Base-by-base conservation (phyloP, 371 early-diverging fungal species). In the Mucor lusitanicus region DNA sequence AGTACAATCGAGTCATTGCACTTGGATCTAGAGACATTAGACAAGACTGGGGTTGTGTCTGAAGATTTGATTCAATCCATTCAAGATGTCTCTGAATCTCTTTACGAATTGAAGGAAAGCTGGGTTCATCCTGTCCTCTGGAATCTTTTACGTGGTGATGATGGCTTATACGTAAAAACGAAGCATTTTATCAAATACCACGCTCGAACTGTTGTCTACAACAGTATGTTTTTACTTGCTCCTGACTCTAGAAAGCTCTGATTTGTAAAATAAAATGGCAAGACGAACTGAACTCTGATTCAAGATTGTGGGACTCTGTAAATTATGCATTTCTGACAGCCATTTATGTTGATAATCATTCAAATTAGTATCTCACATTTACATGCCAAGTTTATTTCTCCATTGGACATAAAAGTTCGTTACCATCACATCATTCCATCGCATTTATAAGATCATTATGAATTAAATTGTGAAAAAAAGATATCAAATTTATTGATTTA, bases 101-200 rank as follows among this genome's bases (percentile, higher is more conserved):
- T 79, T 2, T 32, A 15, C 2, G 53, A 60, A 37, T 39, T 79
- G 27, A 42, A 68, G 5, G 40, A 70, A 56, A 53, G 55, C 1
- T 61, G 64, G 53, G 53, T 81, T 12, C 79, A 81, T 60, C 82
- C 82, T 40, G 46, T 77, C 21, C 44, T 81, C n/a, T 76, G 72
- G 73, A 40, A 67, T 35, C 37, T 75, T 2, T 59, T 79, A 13
- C 63, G 65, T 19, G 76, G 73, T n/a, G 67, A 76, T 19, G 39
- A 61, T 28, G 78, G 78, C 1, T 39, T 80, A 19, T 68, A 62
- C 21, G 54, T 64, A 11, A 74, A 74, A 58, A 67, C 63, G 0
- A 19, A 23, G 32, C 50, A 25, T 13, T 44, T 74, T 6, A 44
- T 76, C 25, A 69, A 71, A 33, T 59, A 63, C 30, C 55, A 54